Conservation (phyloP, 768 basidiomycete species). For the Sporobolomyces pararoseus region DNA sequence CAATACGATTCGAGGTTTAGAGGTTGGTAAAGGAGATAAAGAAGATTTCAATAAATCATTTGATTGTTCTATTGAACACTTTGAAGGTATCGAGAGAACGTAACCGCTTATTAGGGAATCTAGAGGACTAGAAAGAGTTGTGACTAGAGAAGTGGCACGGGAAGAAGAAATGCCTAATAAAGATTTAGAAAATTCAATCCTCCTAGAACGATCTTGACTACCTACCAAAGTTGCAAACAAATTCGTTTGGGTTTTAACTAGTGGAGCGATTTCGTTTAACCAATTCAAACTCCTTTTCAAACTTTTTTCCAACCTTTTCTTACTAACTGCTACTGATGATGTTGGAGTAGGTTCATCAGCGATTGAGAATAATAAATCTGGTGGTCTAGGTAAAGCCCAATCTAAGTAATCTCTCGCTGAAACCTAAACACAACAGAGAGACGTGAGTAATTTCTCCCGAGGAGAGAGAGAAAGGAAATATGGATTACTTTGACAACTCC, state of each 20-base stretch:
- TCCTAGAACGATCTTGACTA: slow-evolving; percentile 57
- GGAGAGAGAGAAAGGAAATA: neutral
- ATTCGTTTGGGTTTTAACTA: slow-evolving; percentile 47
- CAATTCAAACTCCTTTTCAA: slow-evolving; percentile 29
- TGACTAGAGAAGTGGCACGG: neutral
- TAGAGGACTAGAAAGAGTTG: slow-evolving; percentile 51
- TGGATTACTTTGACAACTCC: slow-evolving; percentile 20
- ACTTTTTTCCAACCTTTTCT: slow-evolving; percentile 34
- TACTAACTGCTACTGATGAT: neutral
- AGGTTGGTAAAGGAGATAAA: slow-evolving; percentile 55
- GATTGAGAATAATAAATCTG: slow-evolving; percentile 38
- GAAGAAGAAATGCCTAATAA: slow-evolving; percentile 54
- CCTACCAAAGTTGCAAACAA: slow-evolving; percentile 72
- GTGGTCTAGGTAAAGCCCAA: slow-evolving; percentile 23
- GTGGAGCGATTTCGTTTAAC: slow-evolving; percentile 16
- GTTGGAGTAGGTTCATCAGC: slow-evolving; percentile 25
- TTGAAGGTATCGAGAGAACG: too few relatives aligned
- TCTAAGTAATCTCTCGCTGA: slow-evolving; percentile 8
- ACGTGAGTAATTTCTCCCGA: neutral
- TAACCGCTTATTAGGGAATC: slow-evolving; percentile 72
- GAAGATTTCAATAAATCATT: slow-evolving; percentile 60
- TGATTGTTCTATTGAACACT: slow-evolving; percentile 57
- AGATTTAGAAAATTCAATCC: slow-evolving; percentile 61
- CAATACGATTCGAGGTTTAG: slow-evolving; percentile 65
- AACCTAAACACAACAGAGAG: slow-evolving; percentile 15